These are phyloP conservation scores for Coemansia asiatica DNA, from an alignment of 192 early-diverging fungal genomes.

Conservation along the genomic window DNA sequence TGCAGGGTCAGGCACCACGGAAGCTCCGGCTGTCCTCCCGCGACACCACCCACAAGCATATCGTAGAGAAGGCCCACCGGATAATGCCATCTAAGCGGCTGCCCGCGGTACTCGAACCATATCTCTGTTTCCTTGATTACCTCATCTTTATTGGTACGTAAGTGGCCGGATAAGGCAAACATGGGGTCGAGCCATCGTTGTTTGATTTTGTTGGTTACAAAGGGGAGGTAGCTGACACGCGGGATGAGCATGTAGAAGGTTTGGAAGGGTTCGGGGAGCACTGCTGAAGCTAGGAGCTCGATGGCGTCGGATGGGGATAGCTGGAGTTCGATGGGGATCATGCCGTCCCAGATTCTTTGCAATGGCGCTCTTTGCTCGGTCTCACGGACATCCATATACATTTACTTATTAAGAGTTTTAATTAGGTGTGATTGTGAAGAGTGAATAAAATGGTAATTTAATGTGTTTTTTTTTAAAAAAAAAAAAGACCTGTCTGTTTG, in stretches of 20 bases:
- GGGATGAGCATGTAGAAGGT: conserved; percentile 48
- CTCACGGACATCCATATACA: conserved; percentile 1
- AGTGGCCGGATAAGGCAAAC: conserved; percentile 28
- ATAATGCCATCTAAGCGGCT: conserved; percentile 84
- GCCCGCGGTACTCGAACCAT: conserved; percentile 73
- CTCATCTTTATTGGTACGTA: neutral
- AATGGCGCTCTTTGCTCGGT: conserved; percentile 15
- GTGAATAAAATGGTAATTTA: too few relatives aligned
- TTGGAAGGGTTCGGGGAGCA: conserved; percentile 52
- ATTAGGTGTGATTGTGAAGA: too few relatives aligned
- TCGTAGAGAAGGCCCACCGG: conserved; percentile 86
- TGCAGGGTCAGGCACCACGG: conserved; percentile 83
- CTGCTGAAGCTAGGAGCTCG: conserved; percentile 47
- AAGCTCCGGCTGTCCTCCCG: conserved; percentile 31
- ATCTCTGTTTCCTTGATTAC: conserved; percentile 53
- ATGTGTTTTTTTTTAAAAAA: too few relatives aligned
- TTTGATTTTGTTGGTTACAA: conserved; percentile 24
- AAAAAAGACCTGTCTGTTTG: too few relatives aligned
- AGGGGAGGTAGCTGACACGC: conserved; percentile 44
- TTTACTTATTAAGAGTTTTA: neutral
- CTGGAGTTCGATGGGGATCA: conserved; percentile 50
- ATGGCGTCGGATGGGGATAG: conserved; percentile 42
- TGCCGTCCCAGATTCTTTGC: conserved; percentile 35
- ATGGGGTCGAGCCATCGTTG: conserved; percentile 50
- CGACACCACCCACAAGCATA: conserved; percentile 38